A percentile compares a stretch with the other conserved stretches of the same genome.
Evolutionary conservation across 73 alveolate genomes (phyloP).

Genomic region (Paramecium tetraurelia): DNA sequence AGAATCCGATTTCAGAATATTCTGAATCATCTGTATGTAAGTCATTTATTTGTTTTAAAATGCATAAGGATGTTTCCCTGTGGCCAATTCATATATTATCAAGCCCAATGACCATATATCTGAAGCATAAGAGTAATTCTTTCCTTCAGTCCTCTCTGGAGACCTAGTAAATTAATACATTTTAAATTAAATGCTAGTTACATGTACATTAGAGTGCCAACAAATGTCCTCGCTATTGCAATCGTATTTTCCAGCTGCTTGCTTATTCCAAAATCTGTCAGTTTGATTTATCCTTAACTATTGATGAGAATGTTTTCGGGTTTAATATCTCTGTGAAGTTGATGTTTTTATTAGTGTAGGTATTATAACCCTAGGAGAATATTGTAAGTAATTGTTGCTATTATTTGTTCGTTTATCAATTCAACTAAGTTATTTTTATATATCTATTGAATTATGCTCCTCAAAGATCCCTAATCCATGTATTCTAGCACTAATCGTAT

Average conservation of each 20-base stretch:
- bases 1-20: constrained; percentile 27
- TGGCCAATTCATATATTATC: constrained; percentile 80
- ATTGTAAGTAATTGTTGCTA: constrained; percentile 67
- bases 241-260: constrained; percentile 72
- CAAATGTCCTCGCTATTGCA: constrained; percentile 71
- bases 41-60: constrained; percentile 34
- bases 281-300: constrained; percentile 71
- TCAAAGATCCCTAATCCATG: constrained; percentile 82
- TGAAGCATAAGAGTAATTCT: constrained; percentile 72
- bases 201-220: constrained; percentile 83
- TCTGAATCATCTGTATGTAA: constrained; percentile 29
- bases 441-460: constrained; percentile 59
- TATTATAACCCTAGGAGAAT: constrained; percentile 75
- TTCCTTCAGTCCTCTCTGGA: constrained; percentile 82
- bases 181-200: constrained; percentile 8
- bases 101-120: constrained; percentile 92
- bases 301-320: constrained; percentile 78
- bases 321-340: constrained; percentile 81
- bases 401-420: constrained; percentile 71
- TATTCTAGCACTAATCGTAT: constrained; percentile 71
- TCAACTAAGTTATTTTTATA: constrained; percentile 47
- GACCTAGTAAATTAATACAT: constrained; percentile 54
- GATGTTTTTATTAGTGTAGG: constrained; percentile 69
- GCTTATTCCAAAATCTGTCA: constrained; percentile 89
- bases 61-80: constrained; percentile 76